These are phyloP conservation scores for Xerophyta viscosa DNA, from an alignment of 106 monocot species.

Conservation along the genomic window DNA sequence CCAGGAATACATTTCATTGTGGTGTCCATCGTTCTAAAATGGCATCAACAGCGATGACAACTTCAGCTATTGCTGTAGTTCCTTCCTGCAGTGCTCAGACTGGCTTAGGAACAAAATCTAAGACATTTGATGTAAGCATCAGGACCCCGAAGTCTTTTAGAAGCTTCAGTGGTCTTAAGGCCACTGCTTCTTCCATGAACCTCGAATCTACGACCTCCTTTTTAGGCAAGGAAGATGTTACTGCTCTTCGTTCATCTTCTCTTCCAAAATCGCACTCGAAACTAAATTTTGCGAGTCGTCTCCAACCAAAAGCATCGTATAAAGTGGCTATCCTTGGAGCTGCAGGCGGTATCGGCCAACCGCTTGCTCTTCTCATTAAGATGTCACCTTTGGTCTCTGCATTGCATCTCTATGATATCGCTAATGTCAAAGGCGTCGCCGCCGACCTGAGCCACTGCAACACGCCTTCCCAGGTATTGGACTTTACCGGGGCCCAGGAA, in stretches of 20 bases:
- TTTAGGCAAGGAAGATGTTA: no score
- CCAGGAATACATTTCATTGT: not conserved
- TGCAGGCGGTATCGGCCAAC: conserved; percentile 60
- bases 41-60: conserved; percentile 14
- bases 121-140: conserved; percentile 14
- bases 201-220: not conserved
- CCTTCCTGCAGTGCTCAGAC: conserved; percentile 8
- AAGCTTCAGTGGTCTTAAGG: conserved; percentile 39
- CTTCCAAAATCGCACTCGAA: no score
- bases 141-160: conserved; percentile 9
- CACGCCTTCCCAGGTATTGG: conserved; percentile 41
- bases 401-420: conserved; percentile 56
- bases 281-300: no score
- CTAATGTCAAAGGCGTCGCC: conserved; percentile 42
- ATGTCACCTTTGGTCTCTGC: conserved; percentile 64
- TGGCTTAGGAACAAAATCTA: conserved; percentile 9
- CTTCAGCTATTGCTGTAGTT: conserved; percentile 12
- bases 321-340: conserved; percentile 52
- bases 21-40: conserved; percentile 3
- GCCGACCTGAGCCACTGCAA: conserved; percentile 54
- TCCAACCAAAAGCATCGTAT: no score
- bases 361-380: conserved; percentile 51
- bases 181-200: conserved; percentile 10
- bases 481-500: conserved; percentile 50
- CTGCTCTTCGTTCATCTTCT: no score